Evolutionary conservation across 2,329 filamentous ascomycete genomes (phyloP).

Genomic region (Penicillium brasilianum): DNA sequence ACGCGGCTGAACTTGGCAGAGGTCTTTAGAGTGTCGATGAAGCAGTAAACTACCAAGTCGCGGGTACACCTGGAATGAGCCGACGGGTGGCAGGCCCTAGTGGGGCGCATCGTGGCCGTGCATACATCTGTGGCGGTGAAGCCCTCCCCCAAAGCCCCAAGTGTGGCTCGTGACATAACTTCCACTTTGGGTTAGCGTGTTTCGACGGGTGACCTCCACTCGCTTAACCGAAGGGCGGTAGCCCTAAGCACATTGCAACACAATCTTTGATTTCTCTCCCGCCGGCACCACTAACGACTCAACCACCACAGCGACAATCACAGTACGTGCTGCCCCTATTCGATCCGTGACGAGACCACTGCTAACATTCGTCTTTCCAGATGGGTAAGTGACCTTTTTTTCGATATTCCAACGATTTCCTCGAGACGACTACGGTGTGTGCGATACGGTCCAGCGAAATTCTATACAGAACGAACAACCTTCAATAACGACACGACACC

Average conservation of each 20-base stretch:
- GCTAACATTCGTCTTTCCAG: conserved; percentile 48
- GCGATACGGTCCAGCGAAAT: conserved; percentile 36
- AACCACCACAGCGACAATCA: conserved; percentile 59
- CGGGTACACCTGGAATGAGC: neutral
- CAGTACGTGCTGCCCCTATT: conserved; percentile 49
- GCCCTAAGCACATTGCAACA: conserved; percentile 50
- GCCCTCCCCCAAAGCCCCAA: conserved; percentile 2
- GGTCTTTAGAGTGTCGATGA: neutral
- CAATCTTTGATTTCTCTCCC: conserved; percentile 47
- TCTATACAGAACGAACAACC: conserved; percentile 17
- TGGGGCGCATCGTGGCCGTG: conserved; percentile 11
- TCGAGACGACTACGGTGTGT: conserved; percentile 39
- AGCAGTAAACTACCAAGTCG: neutral
- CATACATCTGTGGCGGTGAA: conserved; percentile 11
- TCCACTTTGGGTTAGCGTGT: conserved; percentile 36
- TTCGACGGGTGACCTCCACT: conserved; percentile 31
- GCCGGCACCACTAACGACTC: conserved; percentile 42
- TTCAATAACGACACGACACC: conserved; percentile 12
- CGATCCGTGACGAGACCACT: conserved; percentile 25
- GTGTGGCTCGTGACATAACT: conserved; percentile 19
- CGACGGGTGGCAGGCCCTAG: neutral
- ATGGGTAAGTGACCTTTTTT: conserved; percentile 63
- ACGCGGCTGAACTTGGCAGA: neutral
- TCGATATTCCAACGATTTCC: conserved; percentile 32
- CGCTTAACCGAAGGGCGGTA: conserved; percentile 53